A percentile compares a stretch with the other conserved stretches of the same genome.
Evolutionary conservation across 2,329 filamentous ascomycete genomes (phyloP).

Genomic region (Biscogniauxia mediterranea): DNA sequence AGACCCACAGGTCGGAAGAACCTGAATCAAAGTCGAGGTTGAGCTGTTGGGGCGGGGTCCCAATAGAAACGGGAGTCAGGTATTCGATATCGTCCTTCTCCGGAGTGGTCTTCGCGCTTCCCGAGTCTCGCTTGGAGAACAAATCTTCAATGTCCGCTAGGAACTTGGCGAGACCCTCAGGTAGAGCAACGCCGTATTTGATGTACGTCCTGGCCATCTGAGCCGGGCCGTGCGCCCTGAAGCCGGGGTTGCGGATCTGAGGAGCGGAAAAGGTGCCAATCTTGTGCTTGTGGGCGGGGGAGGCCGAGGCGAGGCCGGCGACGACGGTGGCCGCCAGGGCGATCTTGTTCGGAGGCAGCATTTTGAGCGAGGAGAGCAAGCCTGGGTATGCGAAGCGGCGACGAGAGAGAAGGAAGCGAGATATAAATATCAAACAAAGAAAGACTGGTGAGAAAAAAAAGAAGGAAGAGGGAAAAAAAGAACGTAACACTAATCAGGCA

Average conservation of each 20-base stretch:
- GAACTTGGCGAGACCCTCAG: constrained; percentile 24
- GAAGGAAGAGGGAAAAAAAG: constrained; percentile 10
- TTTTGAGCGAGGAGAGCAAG: constrained; percentile 6
- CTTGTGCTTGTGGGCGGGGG: constrained; percentile 22
- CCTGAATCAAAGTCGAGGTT: constrained; percentile 37
- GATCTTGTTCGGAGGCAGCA: constrained; percentile 18
- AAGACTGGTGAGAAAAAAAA: constrained; percentile 2
- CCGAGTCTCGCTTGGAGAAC: constrained; percentile 22
- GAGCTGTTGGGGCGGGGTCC: constrained; percentile 33
- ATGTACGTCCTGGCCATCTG: constrained; percentile 31
- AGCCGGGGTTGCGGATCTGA: constrained; percentile 27
- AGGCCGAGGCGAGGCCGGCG: constrained; percentile 25
- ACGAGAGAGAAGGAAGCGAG: background rate
- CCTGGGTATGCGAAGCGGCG: constrained; percentile 2
- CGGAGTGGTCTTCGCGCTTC: constrained; percentile 27
- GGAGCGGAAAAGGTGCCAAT: constrained; percentile 26
- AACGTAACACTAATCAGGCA: constrained; percentile 1
- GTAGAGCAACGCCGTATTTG: constrained; percentile 28
- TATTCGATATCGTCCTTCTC: constrained; percentile 33
- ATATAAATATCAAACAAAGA: background rate
- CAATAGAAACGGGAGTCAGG: constrained; percentile 32
- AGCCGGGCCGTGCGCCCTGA: constrained; percentile 26
- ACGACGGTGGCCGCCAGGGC: constrained; percentile 22
- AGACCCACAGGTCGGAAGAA: constrained; percentile 37
- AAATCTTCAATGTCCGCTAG: constrained; percentile 21